phyloP scores from a whole-genome alignment of 2,329 filamentous ascomycete species.

The Fusarium sp. region DNA sequence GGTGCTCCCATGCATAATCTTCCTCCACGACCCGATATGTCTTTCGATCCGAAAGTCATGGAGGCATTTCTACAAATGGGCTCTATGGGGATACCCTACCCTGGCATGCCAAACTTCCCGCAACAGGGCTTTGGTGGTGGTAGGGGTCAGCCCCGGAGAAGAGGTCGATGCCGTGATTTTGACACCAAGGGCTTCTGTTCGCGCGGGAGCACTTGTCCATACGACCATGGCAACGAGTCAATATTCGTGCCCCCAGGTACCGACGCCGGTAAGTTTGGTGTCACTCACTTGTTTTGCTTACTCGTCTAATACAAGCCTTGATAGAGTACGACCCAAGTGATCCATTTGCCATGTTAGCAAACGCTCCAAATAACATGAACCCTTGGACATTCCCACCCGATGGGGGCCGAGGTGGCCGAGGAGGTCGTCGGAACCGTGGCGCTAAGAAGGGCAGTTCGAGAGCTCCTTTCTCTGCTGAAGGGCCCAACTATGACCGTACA shows the following conservation, averaged over 20 bases:
- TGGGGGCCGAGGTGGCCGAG: conserved; percentile 48
- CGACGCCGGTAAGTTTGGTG: conserved; percentile 43
- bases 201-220: conserved; percentile 73
- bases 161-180: conserved; percentile 74
- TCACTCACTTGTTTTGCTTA: background rate
- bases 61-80: conserved; percentile 72
- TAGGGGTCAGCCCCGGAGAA: conserved; percentile 50
- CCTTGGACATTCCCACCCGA: conserved; percentile 40
- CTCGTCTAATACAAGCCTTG: conserved; percentile 21
- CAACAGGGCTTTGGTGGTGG: conserved; percentile 41
- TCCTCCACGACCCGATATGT: conserved; percentile 47
- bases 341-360: conserved; percentile 42
- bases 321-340: conserved; percentile 52
- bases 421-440: conserved; percentile 51
- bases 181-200: conserved; percentile 79
- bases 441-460: conserved; percentile 53
- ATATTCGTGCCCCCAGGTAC: conserved; percentile 50
- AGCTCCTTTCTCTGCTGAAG: conserved; percentile 72
- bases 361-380: conserved; percentile 29
- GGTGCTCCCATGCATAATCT: conserved; percentile 32
- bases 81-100: conserved; percentile 61
- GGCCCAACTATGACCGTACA: conserved; percentile 70
- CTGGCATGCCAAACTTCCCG: conserved; percentile 56
- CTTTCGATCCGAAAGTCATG: conserved; percentile 70
- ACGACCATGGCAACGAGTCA: conserved; percentile 73